Conservation (phyloP, 2,329 filamentous ascomycete genomes). For the Bipolaris sorokiniana region DNA sequence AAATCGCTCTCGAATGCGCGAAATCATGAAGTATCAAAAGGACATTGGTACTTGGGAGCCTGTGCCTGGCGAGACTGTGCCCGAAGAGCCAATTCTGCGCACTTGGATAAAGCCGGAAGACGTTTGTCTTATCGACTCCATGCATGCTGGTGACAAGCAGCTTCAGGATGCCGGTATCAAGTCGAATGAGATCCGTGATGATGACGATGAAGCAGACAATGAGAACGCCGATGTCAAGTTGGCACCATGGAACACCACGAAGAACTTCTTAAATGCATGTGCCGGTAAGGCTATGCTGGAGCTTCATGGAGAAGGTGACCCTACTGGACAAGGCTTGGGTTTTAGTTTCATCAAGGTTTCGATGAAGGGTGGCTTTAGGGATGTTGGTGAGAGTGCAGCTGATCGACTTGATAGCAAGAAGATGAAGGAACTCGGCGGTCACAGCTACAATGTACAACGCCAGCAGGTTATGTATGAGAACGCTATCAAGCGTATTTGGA, state of each 20-base stretch:
- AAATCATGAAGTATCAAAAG: slow-evolving; percentile 91
- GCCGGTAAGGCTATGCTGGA: slow-evolving; percentile 96
- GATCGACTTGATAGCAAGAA: slow-evolving; percentile 83
- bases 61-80: slow-evolving; percentile 72
- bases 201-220: slow-evolving; percentile 66
- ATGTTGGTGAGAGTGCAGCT: slow-evolving; percentile 85
- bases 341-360: slow-evolving; percentile 98
- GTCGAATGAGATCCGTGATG: slow-evolving; percentile 66
- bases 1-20: slow-evolving; percentile 94
- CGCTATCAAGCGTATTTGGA: slow-evolving; percentile 91
- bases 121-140: slow-evolving; percentile 90
- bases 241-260: slow-evolving; percentile 94
- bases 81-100: slow-evolving; percentile 80
- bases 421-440: slow-evolving; percentile 74
- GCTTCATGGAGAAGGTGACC: slow-evolving; percentile 91
- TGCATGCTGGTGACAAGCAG: slow-evolving; percentile 93
- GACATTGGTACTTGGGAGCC: slow-evolving; percentile 83
- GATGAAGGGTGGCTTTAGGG: slow-evolving; percentile 98
- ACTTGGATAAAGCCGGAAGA: slow-evolving; percentile 94
- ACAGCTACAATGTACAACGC: slow-evolving; percentile 95
- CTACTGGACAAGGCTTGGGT: slow-evolving; percentile 88
- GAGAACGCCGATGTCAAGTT: slow-evolving; percentile 86
- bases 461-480: slow-evolving; percentile 93
- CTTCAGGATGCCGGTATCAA: slow-evolving; percentile 90
- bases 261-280: slow-evolving; percentile 93